These are phyloP conservation scores for Zarea fungicola DNA, from an alignment of 2,329 filamentous ascomycete species.

Conservation along the genomic window DNA sequence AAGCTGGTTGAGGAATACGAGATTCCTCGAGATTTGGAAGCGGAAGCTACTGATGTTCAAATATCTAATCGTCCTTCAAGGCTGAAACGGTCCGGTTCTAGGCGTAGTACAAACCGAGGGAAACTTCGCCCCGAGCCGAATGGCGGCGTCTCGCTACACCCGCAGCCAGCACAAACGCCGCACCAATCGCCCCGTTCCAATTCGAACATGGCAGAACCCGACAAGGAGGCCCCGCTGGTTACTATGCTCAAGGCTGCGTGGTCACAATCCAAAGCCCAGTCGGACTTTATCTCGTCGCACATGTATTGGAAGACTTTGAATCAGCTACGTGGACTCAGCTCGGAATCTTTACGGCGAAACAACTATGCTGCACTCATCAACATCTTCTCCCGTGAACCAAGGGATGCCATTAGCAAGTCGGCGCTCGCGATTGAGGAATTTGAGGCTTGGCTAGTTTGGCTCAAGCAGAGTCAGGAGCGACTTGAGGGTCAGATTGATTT, in stretches of 20 bases:
- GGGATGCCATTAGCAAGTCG: slow-evolving; percentile 64
- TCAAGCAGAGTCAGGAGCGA: slow-evolving; percentile 75
- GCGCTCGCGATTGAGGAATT: slow-evolving; percentile 72
- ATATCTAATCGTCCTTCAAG: slow-evolving; percentile 67
- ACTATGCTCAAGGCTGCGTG: slow-evolving; percentile 74
- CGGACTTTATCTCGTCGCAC: slow-evolving; percentile 79
- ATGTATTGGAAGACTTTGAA: slow-evolving; percentile 80
- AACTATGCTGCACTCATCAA: slow-evolving; percentile 67
- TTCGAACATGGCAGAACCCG: slow-evolving; percentile 13
- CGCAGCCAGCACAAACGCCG: background rate
- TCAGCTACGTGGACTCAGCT: slow-evolving; percentile 60
- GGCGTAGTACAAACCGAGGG: slow-evolving; percentile 35
- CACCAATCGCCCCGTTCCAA: background rate
- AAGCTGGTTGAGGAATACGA: slow-evolving; percentile 80
- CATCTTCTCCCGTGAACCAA: slow-evolving; percentile 67
- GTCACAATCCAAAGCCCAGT: slow-evolving; percentile 68
- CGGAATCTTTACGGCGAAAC: slow-evolving; percentile 57
- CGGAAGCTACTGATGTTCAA: slow-evolving; percentile 53
- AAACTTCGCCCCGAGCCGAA: slow-evolving; percentile 6
- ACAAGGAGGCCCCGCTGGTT: slow-evolving; percentile 38
- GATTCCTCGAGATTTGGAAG: slow-evolving; percentile 62
- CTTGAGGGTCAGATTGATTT: slow-evolving; percentile 69
- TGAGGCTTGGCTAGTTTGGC: slow-evolving; percentile 75
- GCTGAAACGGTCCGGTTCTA: slow-evolving; percentile 54
- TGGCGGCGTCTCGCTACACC: slow-evolving; percentile 5